phyloP scores from a whole-genome alignment of 805 yeast species.

The Pichia phayaonensis region DNA sequence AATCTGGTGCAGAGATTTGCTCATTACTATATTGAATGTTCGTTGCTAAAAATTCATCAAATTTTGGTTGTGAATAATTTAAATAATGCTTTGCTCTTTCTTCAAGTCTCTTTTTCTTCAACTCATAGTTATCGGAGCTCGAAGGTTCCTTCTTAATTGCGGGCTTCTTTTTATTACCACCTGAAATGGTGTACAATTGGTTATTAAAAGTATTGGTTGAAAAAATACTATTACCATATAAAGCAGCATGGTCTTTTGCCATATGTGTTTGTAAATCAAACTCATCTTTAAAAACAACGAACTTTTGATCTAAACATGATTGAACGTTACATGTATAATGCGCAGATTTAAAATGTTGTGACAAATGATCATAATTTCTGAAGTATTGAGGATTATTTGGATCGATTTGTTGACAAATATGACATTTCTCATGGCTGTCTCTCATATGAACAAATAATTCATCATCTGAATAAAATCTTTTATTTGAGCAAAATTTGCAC shows the following conservation, averaged over 20 bases:
- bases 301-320: conserved; percentile 76
- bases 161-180: conserved; percentile 12
- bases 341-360: conserved; percentile 60
- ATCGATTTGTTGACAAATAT: conserved; percentile 71
- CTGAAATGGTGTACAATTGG: conserved; percentile 54
- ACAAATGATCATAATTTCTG: conserved; percentile 65
- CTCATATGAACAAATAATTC: conserved; percentile 78
- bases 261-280: conserved; percentile 84
- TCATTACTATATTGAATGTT: conserved; percentile 42
- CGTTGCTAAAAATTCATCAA: conserved; percentile 40
- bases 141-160: background rate
- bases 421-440: conserved; percentile 81
- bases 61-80: conserved; percentile 40
- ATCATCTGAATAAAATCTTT: conserved; percentile 79
- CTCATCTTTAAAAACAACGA: conserved; percentile 85
- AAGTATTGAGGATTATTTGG: conserved; percentile 65
- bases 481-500: conserved; percentile 72
- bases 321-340: conserved; percentile 78
- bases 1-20: conserved; percentile 39
- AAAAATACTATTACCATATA: conserved; percentile 34
- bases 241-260: conserved; percentile 57
- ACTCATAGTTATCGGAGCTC: conserved; percentile 18
- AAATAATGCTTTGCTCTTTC: conserved; percentile 81
- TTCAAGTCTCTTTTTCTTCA: conserved; percentile 58
- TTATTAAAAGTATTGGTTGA: conserved; percentile 22